These are phyloP conservation scores for Acanthamoeba castellanii DNA, from an alignment of 208 protist species.

Conservation along the genomic window DNA sequence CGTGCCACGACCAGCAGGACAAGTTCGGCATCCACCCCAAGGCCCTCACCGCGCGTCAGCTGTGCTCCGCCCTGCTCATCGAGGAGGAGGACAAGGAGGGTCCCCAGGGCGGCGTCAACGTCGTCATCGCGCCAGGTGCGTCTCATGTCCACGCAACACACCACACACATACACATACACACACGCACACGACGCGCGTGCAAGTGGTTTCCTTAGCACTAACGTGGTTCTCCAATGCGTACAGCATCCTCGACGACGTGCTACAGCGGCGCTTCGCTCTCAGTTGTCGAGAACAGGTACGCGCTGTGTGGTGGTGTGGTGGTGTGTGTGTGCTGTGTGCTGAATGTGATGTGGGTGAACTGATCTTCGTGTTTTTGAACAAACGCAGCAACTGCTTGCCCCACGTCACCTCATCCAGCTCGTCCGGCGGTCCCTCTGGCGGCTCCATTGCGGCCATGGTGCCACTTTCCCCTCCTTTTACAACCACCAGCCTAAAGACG, in stretches of 20 bases:
- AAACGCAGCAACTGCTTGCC: constrained; percentile 15
- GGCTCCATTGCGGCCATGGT: constrained; percentile 30
- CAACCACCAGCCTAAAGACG: background rate
- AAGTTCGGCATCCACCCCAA: background rate
- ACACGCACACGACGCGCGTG: background rate
- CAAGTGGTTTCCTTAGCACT: background rate
- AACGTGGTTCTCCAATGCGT: no score
- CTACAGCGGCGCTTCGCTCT: background rate
- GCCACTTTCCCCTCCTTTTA: background rate
- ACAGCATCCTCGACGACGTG: background rate
- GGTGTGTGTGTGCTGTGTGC: no score
- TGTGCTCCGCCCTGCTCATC: background rate
- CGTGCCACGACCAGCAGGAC: constrained; percentile 36
- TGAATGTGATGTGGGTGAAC: background rate
- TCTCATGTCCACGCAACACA: background rate
- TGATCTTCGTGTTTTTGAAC: background rate
- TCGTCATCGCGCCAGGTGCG: constrained; percentile 7
- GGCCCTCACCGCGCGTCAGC: constrained; percentile 30
- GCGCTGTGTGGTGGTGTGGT: background rate
- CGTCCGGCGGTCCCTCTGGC: background rate
- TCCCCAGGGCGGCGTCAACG: constrained; percentile 1
- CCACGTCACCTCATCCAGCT: background rate
- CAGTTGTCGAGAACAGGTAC: constrained; percentile 28
- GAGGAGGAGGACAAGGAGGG: constrained; percentile 27
- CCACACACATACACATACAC: background rate